phyloP scores from a whole-genome alignment of 1,139 yeast species.

The Trichomonascaceae sp. region DNA sequence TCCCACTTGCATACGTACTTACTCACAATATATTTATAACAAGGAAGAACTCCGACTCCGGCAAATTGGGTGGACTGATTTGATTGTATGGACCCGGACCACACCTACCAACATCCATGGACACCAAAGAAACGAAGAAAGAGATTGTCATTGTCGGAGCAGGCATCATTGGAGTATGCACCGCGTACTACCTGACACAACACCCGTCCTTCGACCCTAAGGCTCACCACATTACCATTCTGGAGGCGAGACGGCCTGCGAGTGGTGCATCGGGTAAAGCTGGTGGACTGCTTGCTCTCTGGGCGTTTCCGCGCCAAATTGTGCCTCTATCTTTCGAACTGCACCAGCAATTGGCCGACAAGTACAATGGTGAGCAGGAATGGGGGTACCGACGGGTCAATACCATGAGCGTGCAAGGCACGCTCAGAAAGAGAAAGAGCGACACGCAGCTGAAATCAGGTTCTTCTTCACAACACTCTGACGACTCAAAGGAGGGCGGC shows the following conservation, averaged over 20 bases:
- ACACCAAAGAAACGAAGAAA: too few relatives aligned
- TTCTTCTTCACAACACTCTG: not conserved
- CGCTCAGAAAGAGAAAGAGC: slow-evolving; percentile 25
- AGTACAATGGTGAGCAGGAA: slow-evolving; percentile 64
- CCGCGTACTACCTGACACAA: slow-evolving; percentile 75
- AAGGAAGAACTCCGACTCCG: too few relatives aligned
- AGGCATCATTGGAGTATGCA: slow-evolving; percentile 91
- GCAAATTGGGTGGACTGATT: too few relatives aligned
- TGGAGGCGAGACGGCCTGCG: slow-evolving; percentile 86
- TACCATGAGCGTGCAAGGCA: slow-evolving; percentile 81
- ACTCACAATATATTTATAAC: too few relatives aligned
- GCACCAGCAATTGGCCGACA: slow-evolving; percentile 71
- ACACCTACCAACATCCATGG: too few relatives aligned
- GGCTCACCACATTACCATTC: slow-evolving; percentile 69
- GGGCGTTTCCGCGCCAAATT: slow-evolving; percentile 95
- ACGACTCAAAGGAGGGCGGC: not conserved
- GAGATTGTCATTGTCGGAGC: slow-evolving; percentile 50
- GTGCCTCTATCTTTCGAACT: slow-evolving; percentile 79
- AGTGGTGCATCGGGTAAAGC: slow-evolving; percentile 98
- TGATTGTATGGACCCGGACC: too few relatives aligned
- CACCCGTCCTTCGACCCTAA: slow-evolving; percentile 69
- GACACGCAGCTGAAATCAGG: not conserved
- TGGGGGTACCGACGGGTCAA: slow-evolving; percentile 92
- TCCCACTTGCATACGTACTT: too few relatives aligned
- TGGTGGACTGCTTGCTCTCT: slow-evolving; percentile 83